These are phyloP conservation scores for Paecilomyces niveus DNA, from an alignment of 2,329 filamentous ascomycete species.

Conservation along the genomic window DNA sequence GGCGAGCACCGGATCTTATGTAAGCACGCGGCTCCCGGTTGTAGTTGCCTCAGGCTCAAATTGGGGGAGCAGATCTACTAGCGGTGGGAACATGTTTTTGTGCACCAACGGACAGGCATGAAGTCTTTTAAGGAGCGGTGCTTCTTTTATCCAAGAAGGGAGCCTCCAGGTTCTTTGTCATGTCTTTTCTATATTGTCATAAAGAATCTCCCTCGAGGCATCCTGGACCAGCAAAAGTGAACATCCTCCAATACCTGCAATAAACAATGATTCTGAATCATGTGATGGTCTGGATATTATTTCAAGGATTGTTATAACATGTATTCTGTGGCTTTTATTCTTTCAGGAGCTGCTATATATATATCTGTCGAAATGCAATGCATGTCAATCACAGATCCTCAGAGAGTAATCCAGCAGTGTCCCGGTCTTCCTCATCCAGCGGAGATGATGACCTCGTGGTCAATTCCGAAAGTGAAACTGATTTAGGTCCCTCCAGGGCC, in stretches of 20 bases:
- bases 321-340: not conserved
- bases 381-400: not conserved
- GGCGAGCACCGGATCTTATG: not conserved
- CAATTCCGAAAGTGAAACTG: not conserved
- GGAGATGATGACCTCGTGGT: not conserved
- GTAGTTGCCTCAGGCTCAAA: not conserved
- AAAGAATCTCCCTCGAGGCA: too few species aligned
- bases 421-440: not conserved
- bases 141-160: too few species aligned
- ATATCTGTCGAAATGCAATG: not conserved
- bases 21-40: not conserved
- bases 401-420: not conserved
- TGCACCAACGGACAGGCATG: not conserved
- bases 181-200: too few species aligned
- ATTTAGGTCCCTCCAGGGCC: slow-evolving; percentile 23
- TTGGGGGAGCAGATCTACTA: not conserved
- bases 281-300: not conserved
- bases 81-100: not conserved
- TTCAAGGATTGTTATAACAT: not conserved
- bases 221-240: too few species aligned
- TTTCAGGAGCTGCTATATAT: not conserved
- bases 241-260: not conserved
- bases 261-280: not conserved
- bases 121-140: not conserved
- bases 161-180: too few species aligned